These are phyloP conservation scores for Grigorovia humatica DNA, from an alignment of 805 yeast species.

Conservation along the genomic window DNA sequence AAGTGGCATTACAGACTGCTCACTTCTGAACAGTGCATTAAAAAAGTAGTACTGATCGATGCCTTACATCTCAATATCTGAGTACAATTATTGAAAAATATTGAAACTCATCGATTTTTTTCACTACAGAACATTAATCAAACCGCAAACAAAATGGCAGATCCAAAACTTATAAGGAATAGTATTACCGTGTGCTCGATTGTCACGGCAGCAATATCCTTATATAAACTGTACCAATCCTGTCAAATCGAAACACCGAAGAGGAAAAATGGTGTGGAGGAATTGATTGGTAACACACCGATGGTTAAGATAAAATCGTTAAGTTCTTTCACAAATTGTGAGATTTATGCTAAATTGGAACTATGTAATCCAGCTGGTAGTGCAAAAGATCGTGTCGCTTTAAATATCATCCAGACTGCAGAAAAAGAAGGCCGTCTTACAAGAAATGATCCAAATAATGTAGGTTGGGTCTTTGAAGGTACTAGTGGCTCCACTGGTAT, in stretches of 20 bases:
- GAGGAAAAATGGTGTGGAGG: conserved; percentile 48
- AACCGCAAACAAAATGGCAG: not conserved
- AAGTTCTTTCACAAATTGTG: conserved; percentile 64
- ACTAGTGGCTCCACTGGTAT: conserved; percentile 97
- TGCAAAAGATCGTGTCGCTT: conserved; percentile 90
- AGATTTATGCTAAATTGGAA: conserved; percentile 80
- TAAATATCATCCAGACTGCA: conserved; percentile 65
- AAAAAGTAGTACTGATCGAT: no score
- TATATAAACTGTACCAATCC: conserved; percentile 1
- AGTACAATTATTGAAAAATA: not conserved
- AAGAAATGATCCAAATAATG: conserved; percentile 43
- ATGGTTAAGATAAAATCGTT: conserved; percentile 63
- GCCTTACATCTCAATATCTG: no score
- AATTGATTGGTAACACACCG: conserved; percentile 86
- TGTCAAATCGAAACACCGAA: not conserved
- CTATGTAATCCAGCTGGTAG: conserved; percentile 87
- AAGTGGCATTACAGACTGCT: no score
- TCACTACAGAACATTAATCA: no score
- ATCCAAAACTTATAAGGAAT: not conserved
- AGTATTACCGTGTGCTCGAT: not conserved
- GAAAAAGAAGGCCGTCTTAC: conserved; percentile 48
- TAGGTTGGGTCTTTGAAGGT: conserved; percentile 67
- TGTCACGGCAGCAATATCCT: not conserved
- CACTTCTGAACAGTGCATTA: no score
- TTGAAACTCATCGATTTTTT: not conserved